Evolutionary conservation across 2,329 filamentous ascomycete species (phyloP), one percentile per base, ranked within the genome.

Genomic region (Cercospora janseana): DNA sequence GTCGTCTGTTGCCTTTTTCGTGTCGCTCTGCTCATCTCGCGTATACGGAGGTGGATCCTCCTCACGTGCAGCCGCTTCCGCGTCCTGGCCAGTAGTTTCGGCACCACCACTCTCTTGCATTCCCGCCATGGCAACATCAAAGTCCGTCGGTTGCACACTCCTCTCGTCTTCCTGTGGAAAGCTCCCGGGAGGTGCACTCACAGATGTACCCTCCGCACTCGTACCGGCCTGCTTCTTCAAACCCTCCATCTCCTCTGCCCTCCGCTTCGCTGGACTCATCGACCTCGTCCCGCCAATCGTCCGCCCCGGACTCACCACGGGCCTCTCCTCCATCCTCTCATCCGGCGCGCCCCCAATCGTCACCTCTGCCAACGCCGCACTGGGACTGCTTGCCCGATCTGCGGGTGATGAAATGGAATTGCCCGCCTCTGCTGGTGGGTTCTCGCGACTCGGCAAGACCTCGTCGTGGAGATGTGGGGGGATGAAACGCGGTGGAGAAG

Each of bases 381-480:
- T 63, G 20, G 63, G 63, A 53, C 62, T 64, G 28, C 38, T 44
- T 56, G 50, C 66, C 28, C 68, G 63, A 32, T 60, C 57, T 13
- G 44, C 43, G 4, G 15, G 20, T 23, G 18, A 23, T 23, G 20
- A 38, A 10, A 23, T 12, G 12, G 35, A 38, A 38, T 12, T 6
- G 26, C 20, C 35, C 26, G 20, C 20, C 16, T 40, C 26, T 18
- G 26, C 18, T n/a, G 8, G 20, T 12, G 34, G 20, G 27, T 42
- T 26, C 48, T 60, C 59, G 26, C 48, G 57, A 40, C 52, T 62
- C 31, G 57, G 55, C 52, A 59, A 45, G 26, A 77, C 71, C 64
- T 79, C 76, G 65, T 75, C 72, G 63, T 79, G 77, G 49, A 81
- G 68, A 66, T 81, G 79, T 46, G 78, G 74, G 54, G 79, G 79